phyloP scores from a whole-genome alignment of 805 yeast species.

The Saccharomycopsis selenospora region DNA sequence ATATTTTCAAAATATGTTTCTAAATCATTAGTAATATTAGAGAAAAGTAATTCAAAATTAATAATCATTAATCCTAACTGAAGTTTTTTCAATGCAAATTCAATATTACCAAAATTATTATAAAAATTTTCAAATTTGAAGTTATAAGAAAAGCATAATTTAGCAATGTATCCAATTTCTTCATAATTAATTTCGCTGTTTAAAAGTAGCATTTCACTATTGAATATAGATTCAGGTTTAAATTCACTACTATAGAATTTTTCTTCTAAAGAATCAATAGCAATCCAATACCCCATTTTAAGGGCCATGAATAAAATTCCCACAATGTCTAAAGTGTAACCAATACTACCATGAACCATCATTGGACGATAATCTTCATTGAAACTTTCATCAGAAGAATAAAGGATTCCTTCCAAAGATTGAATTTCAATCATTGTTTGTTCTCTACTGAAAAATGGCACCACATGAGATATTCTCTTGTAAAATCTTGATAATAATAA shows the following conservation, averaged over 20 bases:
- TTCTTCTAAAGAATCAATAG: conserved; percentile 11
- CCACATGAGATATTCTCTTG: conserved; percentile 9
- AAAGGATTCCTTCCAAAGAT: conserved; percentile 1
- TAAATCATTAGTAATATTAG: not conserved
- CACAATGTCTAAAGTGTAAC: conserved; percentile 14
- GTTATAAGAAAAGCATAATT: conserved; percentile 15
- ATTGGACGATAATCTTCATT: not conserved
- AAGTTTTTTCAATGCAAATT: conserved; percentile 15
- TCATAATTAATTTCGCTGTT: conserved; percentile 2
- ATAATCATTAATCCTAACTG: conserved; percentile 14
- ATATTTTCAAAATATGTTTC: not conserved
- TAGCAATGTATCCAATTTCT: conserved; percentile 13
- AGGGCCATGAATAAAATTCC: conserved; percentile 14
- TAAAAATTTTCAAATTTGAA: conserved; percentile 14
- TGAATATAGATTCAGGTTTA: conserved; percentile 2
- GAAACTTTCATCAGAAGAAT: conserved; percentile 1
- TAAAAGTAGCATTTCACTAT: conserved; percentile 11
- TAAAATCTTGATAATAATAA: conserved; percentile 14
- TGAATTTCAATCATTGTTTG: conserved; percentile 1
- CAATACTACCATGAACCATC: conserved; percentile 2
- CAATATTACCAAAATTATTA: conserved; percentile 10
- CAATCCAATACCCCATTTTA: conserved; percentile 7
- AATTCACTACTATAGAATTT: conserved; percentile 10
- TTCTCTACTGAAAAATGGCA: conserved; percentile 13
- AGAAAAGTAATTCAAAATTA: not conserved